Conservation (phyloP, 306 rosid genomes). For the Glycine tomentella region DNA sequence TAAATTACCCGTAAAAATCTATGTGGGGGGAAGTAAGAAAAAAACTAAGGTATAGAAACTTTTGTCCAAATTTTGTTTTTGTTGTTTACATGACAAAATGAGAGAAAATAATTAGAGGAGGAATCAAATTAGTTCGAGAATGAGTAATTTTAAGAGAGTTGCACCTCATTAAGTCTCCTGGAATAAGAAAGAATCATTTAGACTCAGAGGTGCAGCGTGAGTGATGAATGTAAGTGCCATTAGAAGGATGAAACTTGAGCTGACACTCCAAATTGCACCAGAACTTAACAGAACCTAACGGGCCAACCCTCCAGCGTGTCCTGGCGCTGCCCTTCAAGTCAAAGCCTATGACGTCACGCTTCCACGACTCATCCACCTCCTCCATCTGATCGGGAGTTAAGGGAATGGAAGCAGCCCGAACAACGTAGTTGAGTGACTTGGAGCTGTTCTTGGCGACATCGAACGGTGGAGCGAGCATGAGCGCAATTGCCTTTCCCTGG, state of each 20-base stretch:
- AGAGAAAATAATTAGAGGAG: neutral
- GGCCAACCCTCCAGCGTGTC: slow-evolving; percentile 71
- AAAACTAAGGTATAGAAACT: neutral
- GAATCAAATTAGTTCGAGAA: no score
- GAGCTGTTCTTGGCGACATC: slow-evolving; percentile 65
- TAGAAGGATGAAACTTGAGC: slow-evolving; percentile 66
- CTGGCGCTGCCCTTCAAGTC: slow-evolving; percentile 63
- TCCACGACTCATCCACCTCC: slow-evolving; percentile 56
- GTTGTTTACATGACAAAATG: slow-evolving; percentile 38
- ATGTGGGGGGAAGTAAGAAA: neutral
- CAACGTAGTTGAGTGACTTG: slow-evolving; percentile 48
- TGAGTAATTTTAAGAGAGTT: no score
- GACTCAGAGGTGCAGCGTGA: slow-evolving; percentile 69
- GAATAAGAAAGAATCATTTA: slow-evolving; percentile 45
- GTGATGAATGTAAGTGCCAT: slow-evolving; percentile 60
- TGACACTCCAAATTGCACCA: slow-evolving; percentile 64
- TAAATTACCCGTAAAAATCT: slow-evolving; percentile 37
- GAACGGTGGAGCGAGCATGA: slow-evolving; percentile 52
- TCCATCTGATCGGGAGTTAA: slow-evolving; percentile 60
- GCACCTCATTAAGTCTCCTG: no score
- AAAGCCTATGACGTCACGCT: slow-evolving; percentile 56
- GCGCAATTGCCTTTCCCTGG: slow-evolving; percentile 58
- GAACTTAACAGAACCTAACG: slow-evolving; percentile 67
- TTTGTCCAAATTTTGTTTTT: neutral
- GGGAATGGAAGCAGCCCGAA: slow-evolving; percentile 60